A percentile compares a stretch with the other conserved stretches of the same genome.
Evolutionary conservation across 768 basidiomycete species (phyloP).

Genomic region (Agaricus subrufescens): DNA sequence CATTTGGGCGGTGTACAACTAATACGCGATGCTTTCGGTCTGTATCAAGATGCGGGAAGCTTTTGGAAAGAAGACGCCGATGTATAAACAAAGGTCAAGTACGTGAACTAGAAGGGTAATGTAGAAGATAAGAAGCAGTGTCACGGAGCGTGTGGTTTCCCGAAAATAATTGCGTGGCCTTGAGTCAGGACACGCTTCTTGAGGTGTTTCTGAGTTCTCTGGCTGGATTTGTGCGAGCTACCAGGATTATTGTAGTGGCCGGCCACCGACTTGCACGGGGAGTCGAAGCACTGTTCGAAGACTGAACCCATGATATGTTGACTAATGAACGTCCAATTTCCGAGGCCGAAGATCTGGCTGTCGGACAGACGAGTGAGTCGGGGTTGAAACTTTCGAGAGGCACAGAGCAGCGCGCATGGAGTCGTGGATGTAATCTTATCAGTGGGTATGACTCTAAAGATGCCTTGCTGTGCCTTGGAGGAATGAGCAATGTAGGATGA

Average conservation of each 20-base stretch:
- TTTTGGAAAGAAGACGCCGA: not conserved
- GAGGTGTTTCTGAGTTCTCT: not conserved
- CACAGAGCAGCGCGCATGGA: not conserved
- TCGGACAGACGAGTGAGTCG: not conserved
- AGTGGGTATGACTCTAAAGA: not conserved
- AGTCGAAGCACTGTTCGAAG: not conserved
- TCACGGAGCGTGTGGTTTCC: constrained; percentile 2
- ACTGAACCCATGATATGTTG: not conserved
- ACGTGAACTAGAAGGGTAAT: not conserved
- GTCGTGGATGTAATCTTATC: constrained; percentile 1
- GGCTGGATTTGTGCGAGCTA: not conserved
- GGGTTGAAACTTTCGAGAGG: not conserved
- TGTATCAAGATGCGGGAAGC: not conserved
- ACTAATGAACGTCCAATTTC: no score
- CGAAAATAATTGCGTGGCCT: not conserved
- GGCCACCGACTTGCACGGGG: constrained; percentile 9
- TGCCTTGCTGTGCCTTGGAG: not conserved
- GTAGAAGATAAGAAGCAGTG: not conserved
- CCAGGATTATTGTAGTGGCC: not conserved
- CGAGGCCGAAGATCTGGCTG: not conserved
- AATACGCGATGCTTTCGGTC: not conserved
- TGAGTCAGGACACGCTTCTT: not conserved
- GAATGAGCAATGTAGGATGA: not conserved
- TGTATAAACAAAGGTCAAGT: constrained; percentile 1
- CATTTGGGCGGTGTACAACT: constrained; percentile 1